Conservation (phyloP, 2,329 filamentous ascomycete genomes). For the Thelonectria blattea region DNA sequence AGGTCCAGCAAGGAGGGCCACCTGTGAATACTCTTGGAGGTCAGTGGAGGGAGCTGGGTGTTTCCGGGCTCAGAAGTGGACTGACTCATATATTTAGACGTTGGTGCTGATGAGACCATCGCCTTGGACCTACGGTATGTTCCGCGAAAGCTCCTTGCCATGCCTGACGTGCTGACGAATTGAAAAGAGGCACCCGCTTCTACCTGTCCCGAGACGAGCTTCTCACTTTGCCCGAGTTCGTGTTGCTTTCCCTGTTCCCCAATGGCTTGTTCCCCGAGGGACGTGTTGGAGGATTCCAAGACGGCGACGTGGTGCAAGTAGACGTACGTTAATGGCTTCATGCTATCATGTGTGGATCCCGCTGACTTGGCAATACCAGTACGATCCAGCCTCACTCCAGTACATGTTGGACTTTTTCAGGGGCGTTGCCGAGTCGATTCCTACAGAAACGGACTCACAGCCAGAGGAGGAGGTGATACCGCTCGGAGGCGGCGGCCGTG, state of each 20-base stretch:
- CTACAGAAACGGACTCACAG: conserved; percentile 68
- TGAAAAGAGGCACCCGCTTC: conserved; percentile 82
- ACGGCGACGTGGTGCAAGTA: conserved; percentile 93
- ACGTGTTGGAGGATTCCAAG: conserved; percentile 90
- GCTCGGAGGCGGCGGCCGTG: conserved; percentile 73
- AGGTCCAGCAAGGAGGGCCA: conserved; percentile 92
- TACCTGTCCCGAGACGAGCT: conserved; percentile 94
- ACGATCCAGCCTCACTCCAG: conserved; percentile 93
- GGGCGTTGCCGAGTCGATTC: conserved; percentile 94
- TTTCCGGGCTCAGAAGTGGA: background rate
- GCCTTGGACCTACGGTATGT: conserved; percentile 89
- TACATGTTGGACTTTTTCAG: conserved; percentile 99
- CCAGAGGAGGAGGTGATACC: conserved; percentile 64
- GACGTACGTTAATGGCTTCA: conserved; percentile 71
- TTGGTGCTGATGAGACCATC: conserved; percentile 90
- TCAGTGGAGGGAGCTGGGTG: conserved; percentile 47
- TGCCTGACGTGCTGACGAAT: conserved; percentile 35
- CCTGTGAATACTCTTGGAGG: conserved; percentile 89
- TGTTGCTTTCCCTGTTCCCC: conserved; percentile 94
- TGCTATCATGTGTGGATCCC: background rate
- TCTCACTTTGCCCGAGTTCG: conserved; percentile 94
- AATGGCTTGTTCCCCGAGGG: conserved; percentile 98
- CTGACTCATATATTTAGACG: conserved; percentile 57
- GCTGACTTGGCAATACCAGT: conserved; percentile 60
- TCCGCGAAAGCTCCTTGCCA: background rate